phyloP scores from a whole-genome alignment of 164 flowering plant species.

The Nymphaea thermarum region DNA sequence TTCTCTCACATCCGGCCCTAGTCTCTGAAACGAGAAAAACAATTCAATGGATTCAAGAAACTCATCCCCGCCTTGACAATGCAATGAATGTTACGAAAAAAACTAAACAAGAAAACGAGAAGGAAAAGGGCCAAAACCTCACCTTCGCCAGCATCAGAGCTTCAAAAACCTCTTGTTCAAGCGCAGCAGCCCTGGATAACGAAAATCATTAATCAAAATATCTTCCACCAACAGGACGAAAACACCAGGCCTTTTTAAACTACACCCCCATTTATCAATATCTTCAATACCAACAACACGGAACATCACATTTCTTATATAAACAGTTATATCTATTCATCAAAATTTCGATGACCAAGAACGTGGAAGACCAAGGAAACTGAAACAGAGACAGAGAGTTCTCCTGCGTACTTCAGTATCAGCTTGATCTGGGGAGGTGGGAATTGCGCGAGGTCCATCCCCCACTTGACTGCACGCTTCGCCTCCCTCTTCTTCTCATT shows the following conservation, averaged over 20 bases:
- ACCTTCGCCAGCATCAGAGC: constrained; percentile 85
- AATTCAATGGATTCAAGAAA: constrained; percentile 6
- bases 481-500: constrained; percentile 82
- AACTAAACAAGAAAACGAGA: background rate
- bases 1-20: constrained; percentile 16
- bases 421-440: constrained; percentile 62
- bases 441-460: constrained; percentile 77
- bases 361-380: background rate
- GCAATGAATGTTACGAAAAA: background rate
- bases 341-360: too few species aligned
- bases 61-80: too few species aligned
- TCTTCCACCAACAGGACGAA: background rate
- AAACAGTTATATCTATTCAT: too few species aligned
- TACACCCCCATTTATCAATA: too few species aligned
- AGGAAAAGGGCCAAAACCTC: background rate
- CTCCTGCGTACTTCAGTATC: constrained; percentile 38
- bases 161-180: constrained; percentile 56
- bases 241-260: background rate
- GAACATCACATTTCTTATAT: too few species aligned
- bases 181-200: constrained; percentile 40
- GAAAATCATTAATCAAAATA: background rate
- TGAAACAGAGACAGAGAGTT: background rate
- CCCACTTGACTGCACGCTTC: constrained; percentile 75
- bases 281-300: too few species aligned
- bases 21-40: constrained; percentile 36